Percentiles rank a stretch among this genome's conserved stretches.
Conservation (phyloP, 2,329 filamentous ascomycete species). For the Fusarium globosum region DNA sequence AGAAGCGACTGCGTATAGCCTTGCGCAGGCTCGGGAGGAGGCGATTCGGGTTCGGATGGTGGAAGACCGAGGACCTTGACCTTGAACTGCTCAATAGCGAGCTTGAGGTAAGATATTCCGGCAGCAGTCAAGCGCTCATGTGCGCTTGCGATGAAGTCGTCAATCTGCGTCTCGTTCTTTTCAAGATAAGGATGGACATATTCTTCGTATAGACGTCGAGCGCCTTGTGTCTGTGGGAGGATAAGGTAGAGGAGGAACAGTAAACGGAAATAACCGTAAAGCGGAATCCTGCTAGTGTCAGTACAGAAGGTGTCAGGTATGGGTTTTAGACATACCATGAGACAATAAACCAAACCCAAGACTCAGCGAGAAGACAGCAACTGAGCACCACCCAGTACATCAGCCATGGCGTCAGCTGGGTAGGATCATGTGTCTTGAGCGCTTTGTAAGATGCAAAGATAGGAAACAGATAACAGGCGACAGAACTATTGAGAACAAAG, state of each 20-base stretch:
- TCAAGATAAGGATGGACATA: conserved; percentile 89
- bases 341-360: conserved; percentile 87
- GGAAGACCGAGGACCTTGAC: conserved; percentile 84
- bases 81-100: conserved; percentile 76
- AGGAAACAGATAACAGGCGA: conserved; percentile 91
- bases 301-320: not conserved
- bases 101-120: conserved; percentile 80
- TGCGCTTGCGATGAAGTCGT: conserved; percentile 84
- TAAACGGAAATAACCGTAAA: conserved; percentile 92
- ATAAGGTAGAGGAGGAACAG: conserved; percentile 92
- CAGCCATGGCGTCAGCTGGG: conserved; percentile 93
- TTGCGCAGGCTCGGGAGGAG: conserved; percentile 57
- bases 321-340: conserved; percentile 64
- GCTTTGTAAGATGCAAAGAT: conserved; percentile 99
- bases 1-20: conserved; percentile 85
- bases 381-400: conserved; percentile 99
- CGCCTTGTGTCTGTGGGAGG: conserved; percentile 96
- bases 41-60: conserved; percentile 57
- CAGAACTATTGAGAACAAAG: conserved; percentile 66
- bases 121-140: conserved; percentile 83
- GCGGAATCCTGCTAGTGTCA: conserved; percentile 74
- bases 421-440: conserved; percentile 89
- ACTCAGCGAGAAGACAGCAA: conserved; percentile 83
- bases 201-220: conserved; percentile 83
- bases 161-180: conserved; percentile 88